Conservation (phyloP, 495 filamentous ascomycete species). For the Xylaria sp. region DNA sequence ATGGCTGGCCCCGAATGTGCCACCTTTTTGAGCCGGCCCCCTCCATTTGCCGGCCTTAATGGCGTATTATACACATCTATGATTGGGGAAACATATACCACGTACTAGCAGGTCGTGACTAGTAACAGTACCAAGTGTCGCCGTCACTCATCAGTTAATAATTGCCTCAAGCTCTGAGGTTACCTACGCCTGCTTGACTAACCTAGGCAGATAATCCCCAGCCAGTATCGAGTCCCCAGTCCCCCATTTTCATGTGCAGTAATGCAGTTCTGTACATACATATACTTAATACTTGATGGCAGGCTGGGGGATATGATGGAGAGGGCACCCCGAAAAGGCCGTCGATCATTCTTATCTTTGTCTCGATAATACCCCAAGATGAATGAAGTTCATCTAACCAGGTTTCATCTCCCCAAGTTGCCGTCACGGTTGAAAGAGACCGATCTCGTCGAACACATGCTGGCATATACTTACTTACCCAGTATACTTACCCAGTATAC, state of each 20-base stretch:
- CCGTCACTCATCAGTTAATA: slow-evolving; percentile 20
- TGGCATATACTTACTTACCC: neutral
- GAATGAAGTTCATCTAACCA: slow-evolving; percentile 12
- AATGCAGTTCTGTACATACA: too few species aligned
- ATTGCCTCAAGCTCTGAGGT: slow-evolving; percentile 25
- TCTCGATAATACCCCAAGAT: slow-evolving; percentile 8
- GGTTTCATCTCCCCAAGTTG: neutral
- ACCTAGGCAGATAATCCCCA: too few species aligned
- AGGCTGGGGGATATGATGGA: slow-evolving; percentile 3
- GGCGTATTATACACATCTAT: neutral
- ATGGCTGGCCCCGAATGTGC: neutral
- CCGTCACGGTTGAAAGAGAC: neutral
- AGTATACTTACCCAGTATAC: too few species aligned
- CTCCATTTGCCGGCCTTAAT: neutral
- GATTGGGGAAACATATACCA: neutral
- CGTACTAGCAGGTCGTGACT: neutral
- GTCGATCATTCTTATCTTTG: slow-evolving; percentile 8
- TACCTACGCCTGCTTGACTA: too few species aligned
- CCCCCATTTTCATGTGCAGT: slow-evolving; percentile 15
- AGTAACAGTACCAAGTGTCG: neutral
- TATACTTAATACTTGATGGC: too few species aligned
- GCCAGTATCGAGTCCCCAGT: neutral
- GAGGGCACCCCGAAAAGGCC: neutral
- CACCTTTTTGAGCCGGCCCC: neutral
- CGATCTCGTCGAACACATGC: neutral